phyloP scores from a whole-genome alignment of 2,329 filamentous ascomycete species.

The Herpomyces periplanetae region DNA sequence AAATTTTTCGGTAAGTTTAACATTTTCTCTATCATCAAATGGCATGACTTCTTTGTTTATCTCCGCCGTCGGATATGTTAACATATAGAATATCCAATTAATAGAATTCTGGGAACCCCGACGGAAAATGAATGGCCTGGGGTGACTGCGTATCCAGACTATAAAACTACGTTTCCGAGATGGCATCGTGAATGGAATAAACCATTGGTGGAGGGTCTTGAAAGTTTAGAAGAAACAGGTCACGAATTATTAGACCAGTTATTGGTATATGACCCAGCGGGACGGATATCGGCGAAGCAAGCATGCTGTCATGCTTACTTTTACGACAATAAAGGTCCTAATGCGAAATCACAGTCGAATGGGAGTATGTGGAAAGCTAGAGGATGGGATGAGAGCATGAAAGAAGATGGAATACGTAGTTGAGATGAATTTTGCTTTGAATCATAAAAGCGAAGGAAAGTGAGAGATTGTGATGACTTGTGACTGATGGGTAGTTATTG shows the following conservation, averaged over 20 bases:
- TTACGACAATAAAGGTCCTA: conserved; percentile 11
- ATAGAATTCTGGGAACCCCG: conserved; percentile 32
- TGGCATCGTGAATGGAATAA: conserved; percentile 31
- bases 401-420: too few relatives aligned
- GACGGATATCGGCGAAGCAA: conserved; percentile 58
- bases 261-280: conserved; percentile 53
- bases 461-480: too few relatives aligned
- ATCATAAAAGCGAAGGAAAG: too few relatives aligned
- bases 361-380: too few relatives aligned
- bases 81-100: too few relatives aligned
- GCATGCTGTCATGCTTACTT: conserved; percentile 58
- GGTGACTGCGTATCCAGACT: conserved; percentile 75
- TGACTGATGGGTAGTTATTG: too few relatives aligned
- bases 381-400: too few relatives aligned
- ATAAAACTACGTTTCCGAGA: conserved; percentile 66
- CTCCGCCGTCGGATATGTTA: too few relatives aligned
- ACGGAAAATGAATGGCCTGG: conserved; percentile 50
- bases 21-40: conserved; percentile 1
- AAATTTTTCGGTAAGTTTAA: conserved; percentile 35
- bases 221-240: conserved; percentile 28
- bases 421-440: too few relatives aligned
- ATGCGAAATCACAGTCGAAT: too few relatives aligned
- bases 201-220: conserved; percentile 27
- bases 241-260: conserved; percentile 23
- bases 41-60: too few relatives aligned